Base-by-base conservation (phyloP, 345 rosid species). In the Eucalyptus erythrocorys region DNA sequence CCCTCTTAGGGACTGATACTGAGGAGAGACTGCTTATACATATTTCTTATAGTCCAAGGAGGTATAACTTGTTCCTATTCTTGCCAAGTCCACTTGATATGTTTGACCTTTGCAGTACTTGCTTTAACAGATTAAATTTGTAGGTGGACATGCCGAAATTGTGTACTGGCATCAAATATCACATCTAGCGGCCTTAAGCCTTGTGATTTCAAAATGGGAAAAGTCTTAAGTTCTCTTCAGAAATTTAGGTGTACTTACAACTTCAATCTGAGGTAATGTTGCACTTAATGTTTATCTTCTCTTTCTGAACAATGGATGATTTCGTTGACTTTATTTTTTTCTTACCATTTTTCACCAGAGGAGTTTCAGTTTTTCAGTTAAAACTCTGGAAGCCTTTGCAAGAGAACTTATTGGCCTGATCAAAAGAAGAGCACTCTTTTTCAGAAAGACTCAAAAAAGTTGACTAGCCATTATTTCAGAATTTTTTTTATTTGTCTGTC, bases 121-220 rank as follows among this genome's bases (percentile, higher is more conserved):
- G 79, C 87, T 90, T 68, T 51, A 16, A 59, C 48, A 32, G 57
- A 80, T 88, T 87, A 57, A 71, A 85, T 86, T 90, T 85, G 91
- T 87, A 96, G 99, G 92, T 97, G 98, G 98, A 94, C 93, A 19
- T 97, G 99, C 90, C 95, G 97, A 80, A 94, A 91, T 91, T 96
- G 95, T 92, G 64, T 87, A 21, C 10, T 95, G 87, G 91, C 90
- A 64, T 93, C 98, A 87, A 97, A 92, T 90, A 94, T 96, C 81
- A 94, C 96, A 10, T 94, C 98, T 88, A 95, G 93, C 90, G 94
- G 92, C 89, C 91, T 96, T 86, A 91, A 96, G 57, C 99, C 98
- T 89, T 96, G 99, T 95, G 99, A 97, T 92, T 94, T 97, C 89
- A 97, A 95, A 92, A 91, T 93, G 92, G 99, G 99, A 88, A 95